Base-by-base conservation (phyloP, 495 filamentous ascomycete genomes). In the Penicillium malachiteum region DNA sequence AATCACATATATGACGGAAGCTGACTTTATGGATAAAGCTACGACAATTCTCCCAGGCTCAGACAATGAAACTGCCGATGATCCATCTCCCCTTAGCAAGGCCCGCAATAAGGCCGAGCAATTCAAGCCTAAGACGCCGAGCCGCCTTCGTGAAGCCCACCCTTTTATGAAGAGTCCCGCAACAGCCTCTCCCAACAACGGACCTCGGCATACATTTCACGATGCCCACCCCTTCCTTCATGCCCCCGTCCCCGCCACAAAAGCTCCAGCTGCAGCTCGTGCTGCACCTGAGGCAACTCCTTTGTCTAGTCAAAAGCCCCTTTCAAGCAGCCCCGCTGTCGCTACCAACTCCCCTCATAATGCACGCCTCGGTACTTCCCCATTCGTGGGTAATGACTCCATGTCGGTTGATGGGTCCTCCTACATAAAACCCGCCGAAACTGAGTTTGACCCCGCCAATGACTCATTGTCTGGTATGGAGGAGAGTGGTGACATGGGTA, bases 91-190 rank as follows among this genome's bases (percentile, higher is more conserved):
- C 0, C 42, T 63, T 2, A 70, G 58, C 14, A 66, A 66, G 21
- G 71, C 62, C 37, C 73, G 76, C 26, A 64, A 63, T 14, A 67
- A 68, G 26, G 76, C 74, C 3, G 66, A 76, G 49, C 72, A 69
- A 33, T 73, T 77, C 63, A 77, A 74, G 39, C 77, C 77, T 0
- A 79, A 79, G 57, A 76, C 71, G 7, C 74, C 75, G 1, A 80
- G 77, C 55, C 69, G 74, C 7, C 72, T 80, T 47, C 75, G 76
- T 35, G 70, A 72, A 46, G 54, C 69, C 12, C 70, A 69, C 47
- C 71, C 68, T 0, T 70, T 72, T 16, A 70, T 75, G 0, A 71
- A 62, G 43, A 57, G 60, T 35, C 48, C 33, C 39, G 21, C 21
- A 4, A 26, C 21, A 26, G 21, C 2, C 21, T 26, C 21, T 26